phyloP scores from a whole-genome alignment of 2,329 filamentous ascomycete species.

The Purpureocillium lavendulum region DNA sequence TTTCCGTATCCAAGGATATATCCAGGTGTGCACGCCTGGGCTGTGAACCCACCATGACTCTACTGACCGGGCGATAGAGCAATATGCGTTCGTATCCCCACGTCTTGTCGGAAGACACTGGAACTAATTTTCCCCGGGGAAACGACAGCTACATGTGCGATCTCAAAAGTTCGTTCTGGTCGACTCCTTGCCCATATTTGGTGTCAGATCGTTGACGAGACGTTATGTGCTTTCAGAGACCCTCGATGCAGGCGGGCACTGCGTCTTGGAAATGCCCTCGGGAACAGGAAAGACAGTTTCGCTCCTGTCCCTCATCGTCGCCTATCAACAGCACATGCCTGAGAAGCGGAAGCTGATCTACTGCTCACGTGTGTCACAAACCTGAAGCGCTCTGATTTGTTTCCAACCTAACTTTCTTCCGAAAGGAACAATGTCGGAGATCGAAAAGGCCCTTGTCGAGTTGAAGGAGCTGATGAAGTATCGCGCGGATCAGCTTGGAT shows the following conservation, averaged over 20 bases:
- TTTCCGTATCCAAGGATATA: slow-evolving; percentile 54
- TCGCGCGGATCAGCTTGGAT: slow-evolving; percentile 77
- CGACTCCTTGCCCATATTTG: too few species aligned
- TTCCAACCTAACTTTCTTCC: neutral
- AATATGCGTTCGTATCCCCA: slow-evolving; percentile 40
- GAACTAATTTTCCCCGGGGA: neutral
- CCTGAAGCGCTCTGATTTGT: neutral
- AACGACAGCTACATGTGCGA: slow-evolving; percentile 45
- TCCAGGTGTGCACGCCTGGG: slow-evolving; percentile 33
- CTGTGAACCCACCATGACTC: too few species aligned
- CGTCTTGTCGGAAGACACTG: neutral
- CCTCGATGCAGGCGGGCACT: slow-evolving; percentile 89
- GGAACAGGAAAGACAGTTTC: slow-evolving; percentile 97
- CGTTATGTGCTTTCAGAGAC: slow-evolving; percentile 40
- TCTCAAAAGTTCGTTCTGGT: slow-evolving; percentile 36
- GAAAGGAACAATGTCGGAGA: slow-evolving; percentile 96
- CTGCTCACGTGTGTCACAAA: slow-evolving; percentile 62
- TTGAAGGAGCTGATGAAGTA: slow-evolving; percentile 93
- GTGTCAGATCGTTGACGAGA: neutral
- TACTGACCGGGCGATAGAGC: slow-evolving; percentile 25
- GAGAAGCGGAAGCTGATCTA: slow-evolving; percentile 96
- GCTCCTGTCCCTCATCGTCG: slow-evolving; percentile 86
- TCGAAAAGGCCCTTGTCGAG: slow-evolving; percentile 93
- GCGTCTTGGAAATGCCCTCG: slow-evolving; percentile 97
- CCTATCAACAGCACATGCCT: slow-evolving; percentile 90